Percentiles rank a stretch among this genome's conserved stretches.
These are phyloP conservation scores for Cladosporium sp. DNA, from an alignment of 2,329 filamentous ascomycete species.

Conservation along the genomic window DNA sequence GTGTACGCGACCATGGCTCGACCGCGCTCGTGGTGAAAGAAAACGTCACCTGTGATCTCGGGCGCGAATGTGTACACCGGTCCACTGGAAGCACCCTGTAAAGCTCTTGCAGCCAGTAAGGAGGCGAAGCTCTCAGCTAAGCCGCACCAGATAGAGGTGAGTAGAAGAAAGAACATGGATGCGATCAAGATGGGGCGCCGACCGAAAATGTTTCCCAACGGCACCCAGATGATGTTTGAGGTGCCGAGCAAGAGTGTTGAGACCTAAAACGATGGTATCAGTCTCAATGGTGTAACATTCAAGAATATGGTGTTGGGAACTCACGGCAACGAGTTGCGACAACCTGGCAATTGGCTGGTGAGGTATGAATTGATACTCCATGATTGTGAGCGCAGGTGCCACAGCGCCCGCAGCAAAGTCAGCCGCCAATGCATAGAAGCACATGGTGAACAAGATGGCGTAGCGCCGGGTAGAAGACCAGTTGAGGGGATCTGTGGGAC, in stretches of 20 bases:
- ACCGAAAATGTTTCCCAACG: conserved; percentile 38
- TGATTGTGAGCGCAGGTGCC: conserved; percentile 34
- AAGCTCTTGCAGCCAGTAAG: conserved; percentile 34
- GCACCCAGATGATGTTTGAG: conserved; percentile 40
- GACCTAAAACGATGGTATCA: too few relatives aligned
- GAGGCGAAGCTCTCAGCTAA: conserved; percentile 34
- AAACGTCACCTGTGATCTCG: conserved; percentile 39
- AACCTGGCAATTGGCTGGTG: conserved; percentile 30
- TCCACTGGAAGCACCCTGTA: conserved; percentile 36
- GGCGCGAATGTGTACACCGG: conserved; percentile 39
- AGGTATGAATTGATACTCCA: conserved; percentile 27
- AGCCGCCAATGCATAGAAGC: conserved; percentile 34
- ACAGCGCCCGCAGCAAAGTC: conserved; percentile 36
- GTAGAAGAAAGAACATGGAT: conserved; percentile 31
- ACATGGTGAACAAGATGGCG: conserved; percentile 35
- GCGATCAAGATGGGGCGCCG: conserved; percentile 36
- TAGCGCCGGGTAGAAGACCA: conserved; percentile 35
- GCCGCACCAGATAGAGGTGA: conserved; percentile 39
- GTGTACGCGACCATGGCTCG: conserved; percentile 33
- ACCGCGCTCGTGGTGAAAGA: conserved; percentile 40
- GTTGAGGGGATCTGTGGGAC: conserved; percentile 39
- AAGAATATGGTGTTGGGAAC: too few relatives aligned
- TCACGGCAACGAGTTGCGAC: conserved; percentile 34
- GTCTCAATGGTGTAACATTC: too few relatives aligned
- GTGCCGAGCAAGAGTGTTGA: conserved; percentile 33